These are phyloP conservation scores for Effrenium voratum DNA, from an alignment of 73 alveolate genomes.

Conservation along the genomic window DNA sequence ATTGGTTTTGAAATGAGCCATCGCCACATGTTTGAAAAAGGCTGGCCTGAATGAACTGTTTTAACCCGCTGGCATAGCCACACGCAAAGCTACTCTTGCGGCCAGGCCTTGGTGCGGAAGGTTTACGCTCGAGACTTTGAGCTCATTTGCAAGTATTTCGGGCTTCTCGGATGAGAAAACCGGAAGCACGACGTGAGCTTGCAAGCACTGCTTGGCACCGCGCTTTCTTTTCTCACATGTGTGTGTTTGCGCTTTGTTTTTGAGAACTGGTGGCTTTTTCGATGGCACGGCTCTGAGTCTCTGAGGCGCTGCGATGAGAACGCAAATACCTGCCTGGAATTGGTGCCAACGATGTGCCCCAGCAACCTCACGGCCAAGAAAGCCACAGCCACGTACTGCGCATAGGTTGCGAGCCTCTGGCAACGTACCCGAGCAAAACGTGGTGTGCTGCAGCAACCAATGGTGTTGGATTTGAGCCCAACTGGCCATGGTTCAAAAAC, in stretches of 20 bases:
- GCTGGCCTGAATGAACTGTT: neutral
- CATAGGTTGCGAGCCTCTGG: no score
- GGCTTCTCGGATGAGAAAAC: neutral
- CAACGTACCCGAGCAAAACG: no score
- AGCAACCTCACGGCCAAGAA: neutral
- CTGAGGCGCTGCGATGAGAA: constrained; percentile 39
- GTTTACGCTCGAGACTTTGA: constrained; percentile 52
- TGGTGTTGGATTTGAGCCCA: no score
- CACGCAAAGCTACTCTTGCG: neutral
- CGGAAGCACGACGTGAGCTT: neutral
- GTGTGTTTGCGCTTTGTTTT: neutral
- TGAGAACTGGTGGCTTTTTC: neutral
- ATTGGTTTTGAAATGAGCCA: neutral
- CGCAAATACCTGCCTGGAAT: constrained; percentile 27
- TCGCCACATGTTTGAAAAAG: neutral
- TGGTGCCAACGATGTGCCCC: constrained; percentile 79
- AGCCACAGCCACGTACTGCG: constrained; percentile 13
- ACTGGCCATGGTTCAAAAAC: no score
- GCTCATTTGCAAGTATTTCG: constrained; percentile 12
- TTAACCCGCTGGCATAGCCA: neutral
- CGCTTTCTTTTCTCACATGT: neutral
- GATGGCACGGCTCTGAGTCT: neutral
- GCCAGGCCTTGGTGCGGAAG: neutral
- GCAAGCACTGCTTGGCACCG: neutral
- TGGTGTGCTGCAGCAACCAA: no score